Evolutionary conservation across 805 yeast genomes (phyloP).

Genomic region (Myxozyma neotropica): DNA sequence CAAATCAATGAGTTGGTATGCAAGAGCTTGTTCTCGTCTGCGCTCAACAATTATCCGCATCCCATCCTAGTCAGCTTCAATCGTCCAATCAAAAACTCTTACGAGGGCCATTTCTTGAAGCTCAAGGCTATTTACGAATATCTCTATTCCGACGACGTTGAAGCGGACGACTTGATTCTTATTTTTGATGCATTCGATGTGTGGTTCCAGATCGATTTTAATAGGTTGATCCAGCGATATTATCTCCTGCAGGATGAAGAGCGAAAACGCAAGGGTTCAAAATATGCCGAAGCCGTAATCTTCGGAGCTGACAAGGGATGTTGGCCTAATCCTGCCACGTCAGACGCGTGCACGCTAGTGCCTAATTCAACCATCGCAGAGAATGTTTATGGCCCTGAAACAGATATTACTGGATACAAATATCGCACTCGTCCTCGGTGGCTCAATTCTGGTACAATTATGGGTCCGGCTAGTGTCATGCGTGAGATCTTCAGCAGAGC

Average conservation of each 20-base stretch:
- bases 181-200: conserved; percentile 33
- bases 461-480: conserved; percentile 19
- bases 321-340: conserved; percentile 19
- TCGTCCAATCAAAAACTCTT: not conserved
- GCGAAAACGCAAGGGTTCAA: not conserved
- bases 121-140: conserved; percentile 27
- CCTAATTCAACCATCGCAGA: conserved; percentile 19
- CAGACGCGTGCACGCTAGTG: conserved; percentile 12
- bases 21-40: conserved; percentile 22
- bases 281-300: conserved; percentile 5
- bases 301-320: conserved; percentile 27
- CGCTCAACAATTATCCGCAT: conserved; percentile 29
- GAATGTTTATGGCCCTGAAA: conserved; percentile 17
- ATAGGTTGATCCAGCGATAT: conserved; percentile 17
- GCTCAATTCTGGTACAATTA: conserved; percentile 25
- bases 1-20: conserved; percentile 8
- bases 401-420: not conserved
- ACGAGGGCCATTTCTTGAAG: conserved; percentile 29
- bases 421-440: conserved; percentile 22
- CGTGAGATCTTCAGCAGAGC: conserved; percentile 12
- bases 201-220: conserved; percentile 29
- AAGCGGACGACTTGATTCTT: conserved; percentile 18
- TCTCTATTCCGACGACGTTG: conserved; percentile 13
- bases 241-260: conserved; percentile 8
- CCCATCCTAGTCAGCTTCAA: conserved; percentile 29